Percentiles rank a stretch among this genome's conserved stretches.
Evolutionary conservation across 345 rosid genomes (phyloP).

Genomic region (Mangifera indica): DNA sequence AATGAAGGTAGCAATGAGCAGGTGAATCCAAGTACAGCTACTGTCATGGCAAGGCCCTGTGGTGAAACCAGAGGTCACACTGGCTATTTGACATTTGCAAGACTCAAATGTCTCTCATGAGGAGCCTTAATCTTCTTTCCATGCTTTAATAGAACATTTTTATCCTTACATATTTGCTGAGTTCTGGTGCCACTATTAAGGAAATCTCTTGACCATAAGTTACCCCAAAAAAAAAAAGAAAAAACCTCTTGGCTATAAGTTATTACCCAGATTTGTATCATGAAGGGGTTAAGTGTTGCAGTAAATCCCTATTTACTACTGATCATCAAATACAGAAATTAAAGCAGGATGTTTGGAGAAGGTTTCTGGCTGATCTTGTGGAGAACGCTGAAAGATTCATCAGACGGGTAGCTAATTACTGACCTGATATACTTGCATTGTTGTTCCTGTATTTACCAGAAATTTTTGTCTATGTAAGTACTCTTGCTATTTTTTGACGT

Average conservation of each 20-base stretch:
- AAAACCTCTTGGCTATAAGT: background rate
- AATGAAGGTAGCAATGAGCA: constrained; percentile 33
- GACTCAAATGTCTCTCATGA: constrained; percentile 60
- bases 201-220: too few species aligned
- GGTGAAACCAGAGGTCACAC: constrained; percentile 90
- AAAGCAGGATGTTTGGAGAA: background rate
- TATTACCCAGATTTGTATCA: too few species aligned
- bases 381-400: background rate
- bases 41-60: constrained; percentile 72
- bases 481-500: background rate
- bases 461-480: background rate
- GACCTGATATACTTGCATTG: background rate
- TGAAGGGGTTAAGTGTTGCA: background rate
- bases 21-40: constrained; percentile 29
- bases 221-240: too few species aligned
- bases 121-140: background rate
- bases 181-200: too few species aligned
- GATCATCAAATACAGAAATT: background rate
- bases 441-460: too few species aligned
- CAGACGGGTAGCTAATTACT: background rate
- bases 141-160: background rate
- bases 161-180: too few species aligned
- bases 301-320: background rate
- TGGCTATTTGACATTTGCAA: constrained; percentile 89
- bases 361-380: background rate